Evolutionary conservation across 176 grass and related monocot genomes (phyloP), one percentile per base, ranked within the genome.

Genomic region (Themeda triandra): DNA sequence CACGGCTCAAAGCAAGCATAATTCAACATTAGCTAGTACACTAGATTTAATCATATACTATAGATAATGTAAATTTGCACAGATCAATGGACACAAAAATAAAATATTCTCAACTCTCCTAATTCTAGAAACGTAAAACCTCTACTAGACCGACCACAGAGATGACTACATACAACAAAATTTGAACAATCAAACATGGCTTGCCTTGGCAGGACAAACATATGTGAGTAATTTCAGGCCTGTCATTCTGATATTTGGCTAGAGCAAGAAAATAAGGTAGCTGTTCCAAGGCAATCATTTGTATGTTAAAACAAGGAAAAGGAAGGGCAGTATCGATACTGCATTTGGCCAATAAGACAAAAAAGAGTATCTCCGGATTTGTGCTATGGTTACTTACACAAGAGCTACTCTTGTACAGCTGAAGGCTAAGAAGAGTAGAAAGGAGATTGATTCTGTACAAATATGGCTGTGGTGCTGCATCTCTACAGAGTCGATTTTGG

Each of bases 401-500:
- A 31, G 48, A 86, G 21, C 84, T 86, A 64, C 6, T 80, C 54
- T 48, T 29, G 53, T 56, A 48, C 75, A 70, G 75, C 48, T 19
- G 45, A 79, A 36, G 8, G 23, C 40, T 73, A 42, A 70, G 66
- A 78, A 4, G 15, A 69, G 51, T n/a, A 48, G 4, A 24, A 23
- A 10, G 19, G 0, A 40, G 0, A 17, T 4, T 27, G n/a, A 72
- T 70, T 71, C 74, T 89, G 71, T 82, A 89, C 82, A 89, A 30
- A 89, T 71, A 71, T 82, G 64, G 64, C 49, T 6, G 7, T 53
- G 71, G 37, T 69, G 56, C 63, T 69, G 73, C 40, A 64, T 72
- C 77, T 76, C 63, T 29, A 28, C 13, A 21, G 6, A 51, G 77
- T 64, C 30, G 87, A 87, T 28, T 92, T 88, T 15, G 87, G 89